These are phyloP conservation scores for Pterula multifida DNA, from an alignment of 1,284 basidiomycete species.

Conservation along the genomic window DNA sequence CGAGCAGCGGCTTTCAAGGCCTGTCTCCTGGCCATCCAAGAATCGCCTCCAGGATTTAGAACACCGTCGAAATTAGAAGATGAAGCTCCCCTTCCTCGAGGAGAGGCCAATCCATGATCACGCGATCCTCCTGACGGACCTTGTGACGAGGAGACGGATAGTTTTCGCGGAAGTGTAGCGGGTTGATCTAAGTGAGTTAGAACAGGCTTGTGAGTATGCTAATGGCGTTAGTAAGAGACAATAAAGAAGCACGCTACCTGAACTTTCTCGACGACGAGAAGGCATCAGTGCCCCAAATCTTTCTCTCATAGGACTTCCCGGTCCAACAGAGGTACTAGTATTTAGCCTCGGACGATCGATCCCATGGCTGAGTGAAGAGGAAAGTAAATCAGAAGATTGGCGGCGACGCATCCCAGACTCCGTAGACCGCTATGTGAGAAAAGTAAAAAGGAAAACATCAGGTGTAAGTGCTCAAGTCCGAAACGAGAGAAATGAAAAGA, in stretches of 20 bases:
- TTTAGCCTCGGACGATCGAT: constrained; percentile 47
- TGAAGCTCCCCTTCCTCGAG: constrained; percentile 50
- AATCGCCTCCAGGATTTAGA: constrained; percentile 42
- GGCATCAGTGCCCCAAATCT: constrained; percentile 46
- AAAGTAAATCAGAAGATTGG: constrained; percentile 60
- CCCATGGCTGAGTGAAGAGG: constrained; percentile 30
- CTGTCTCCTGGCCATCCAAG: constrained; percentile 52
- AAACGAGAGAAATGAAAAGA: constrained; percentile 12
- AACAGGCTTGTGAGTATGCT: neutral
- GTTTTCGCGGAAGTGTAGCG: constrained; percentile 44
- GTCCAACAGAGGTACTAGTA: constrained; percentile 31
- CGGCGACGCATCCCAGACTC: constrained; percentile 75
- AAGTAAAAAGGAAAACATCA: constrained; percentile 11
- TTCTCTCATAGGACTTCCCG: constrained; percentile 50
- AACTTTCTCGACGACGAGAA: constrained; percentile 49
- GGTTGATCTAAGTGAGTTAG: constrained; percentile 29
- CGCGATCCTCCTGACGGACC: constrained; percentile 41
- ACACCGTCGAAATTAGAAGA: constrained; percentile 61
- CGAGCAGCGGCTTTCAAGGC: constrained; percentile 34
- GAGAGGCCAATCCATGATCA: constrained; percentile 46
- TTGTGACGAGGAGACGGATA: constrained; percentile 55
- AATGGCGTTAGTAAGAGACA: constrained; percentile 7
- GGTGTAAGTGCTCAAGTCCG: constrained; percentile 9
- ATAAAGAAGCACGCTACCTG: constrained; percentile 29
- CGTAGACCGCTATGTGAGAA: constrained; percentile 64